phyloP scores from a whole-genome alignment of 805 yeast genomes.

The Priceomyces fermenticarens region DNA sequence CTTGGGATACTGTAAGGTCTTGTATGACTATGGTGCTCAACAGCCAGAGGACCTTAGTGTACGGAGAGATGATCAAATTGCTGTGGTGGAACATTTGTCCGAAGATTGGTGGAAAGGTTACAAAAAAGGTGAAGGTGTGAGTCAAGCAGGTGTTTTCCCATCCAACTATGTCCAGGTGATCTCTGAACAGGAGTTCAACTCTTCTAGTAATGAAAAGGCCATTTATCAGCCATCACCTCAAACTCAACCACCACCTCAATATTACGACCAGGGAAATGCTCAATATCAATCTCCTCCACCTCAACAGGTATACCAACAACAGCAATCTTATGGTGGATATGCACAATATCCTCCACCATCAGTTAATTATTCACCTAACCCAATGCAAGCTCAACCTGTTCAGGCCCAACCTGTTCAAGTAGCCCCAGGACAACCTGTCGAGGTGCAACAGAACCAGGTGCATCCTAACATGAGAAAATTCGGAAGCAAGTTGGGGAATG shows the following conservation, averaged over 20 bases:
- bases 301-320: conserved; percentile 19
- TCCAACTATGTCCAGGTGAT: conserved; percentile 68
- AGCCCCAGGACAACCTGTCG: conserved; percentile 11
- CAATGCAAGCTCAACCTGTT: conserved; percentile 26
- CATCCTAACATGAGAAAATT: conserved; percentile 52
- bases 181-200: conserved; percentile 28
- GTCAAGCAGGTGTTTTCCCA: conserved; percentile 80
- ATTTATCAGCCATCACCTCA: conserved; percentile 10
- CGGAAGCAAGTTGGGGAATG: conserved; percentile 81
- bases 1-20: conserved; percentile 52
- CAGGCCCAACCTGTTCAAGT: conserved; percentile 18
- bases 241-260: conserved; percentile 14
- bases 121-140: conserved; percentile 30
- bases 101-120: conserved; percentile 91
- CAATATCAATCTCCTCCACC: neutral
- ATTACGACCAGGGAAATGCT: conserved; percentile 4
- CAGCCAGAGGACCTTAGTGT: conserved; percentile 73
- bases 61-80: conserved; percentile 63
- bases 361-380: conserved; percentile 42
- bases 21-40: conserved; percentile 72
- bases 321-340: conserved; percentile 32
- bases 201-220: conserved; percentile 15
- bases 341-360: conserved; percentile 53
- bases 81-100: conserved; percentile 69
- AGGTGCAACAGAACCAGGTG: conserved; percentile 18